Conservation (phyloP, 495 filamentous ascomycete genomes). For the Pyrenula massariospora region DNA sequence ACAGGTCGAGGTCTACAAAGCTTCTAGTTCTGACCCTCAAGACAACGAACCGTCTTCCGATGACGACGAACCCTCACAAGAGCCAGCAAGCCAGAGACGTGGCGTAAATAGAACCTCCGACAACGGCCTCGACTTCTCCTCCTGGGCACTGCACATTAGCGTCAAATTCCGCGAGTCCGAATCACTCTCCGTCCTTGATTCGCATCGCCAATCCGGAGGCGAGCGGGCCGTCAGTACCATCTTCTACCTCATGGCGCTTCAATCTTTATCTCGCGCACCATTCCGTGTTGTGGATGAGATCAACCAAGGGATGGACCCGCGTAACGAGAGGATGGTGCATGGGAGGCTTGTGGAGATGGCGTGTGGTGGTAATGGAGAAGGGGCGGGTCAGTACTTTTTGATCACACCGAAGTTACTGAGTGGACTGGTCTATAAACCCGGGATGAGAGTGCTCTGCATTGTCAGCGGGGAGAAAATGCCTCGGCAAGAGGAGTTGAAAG, state of each 20-base stretch:
- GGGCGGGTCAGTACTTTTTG: conserved; percentile 68
- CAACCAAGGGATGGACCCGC: conserved; percentile 98
- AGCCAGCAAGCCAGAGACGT: background rate
- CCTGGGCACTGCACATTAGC: conserved; percentile 86
- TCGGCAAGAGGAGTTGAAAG: conserved; percentile 13
- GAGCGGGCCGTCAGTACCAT: conserved; percentile 95
- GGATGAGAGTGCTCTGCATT: conserved; percentile 91
- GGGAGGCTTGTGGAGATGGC: conserved; percentile 93
- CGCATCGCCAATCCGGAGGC: conserved; percentile 90
- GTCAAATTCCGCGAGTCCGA: conserved; percentile 91
- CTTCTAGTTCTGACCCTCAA: background rate
- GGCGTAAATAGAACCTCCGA: conserved; percentile 1
- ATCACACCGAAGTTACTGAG: conserved; percentile 96
- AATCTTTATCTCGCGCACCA: conserved; percentile 86
- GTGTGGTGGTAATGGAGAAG: conserved; percentile 31
- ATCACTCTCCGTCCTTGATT: conserved; percentile 68
- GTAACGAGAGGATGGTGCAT: conserved; percentile 96
- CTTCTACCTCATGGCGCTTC: conserved; percentile 98
- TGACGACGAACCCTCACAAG: background rate
- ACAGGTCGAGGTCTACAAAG: conserved; percentile 67
- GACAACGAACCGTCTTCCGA: conserved; percentile 22
- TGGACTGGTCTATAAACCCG: conserved; percentile 69
- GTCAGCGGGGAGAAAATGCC: conserved; percentile 89
- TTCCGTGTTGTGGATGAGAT: conserved; percentile 99
- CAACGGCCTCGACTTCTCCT: conserved; percentile 73